Base-by-base conservation (phyloP, 2,329 filamentous ascomycete genomes). In the Neofusicoccum ribis region DNA sequence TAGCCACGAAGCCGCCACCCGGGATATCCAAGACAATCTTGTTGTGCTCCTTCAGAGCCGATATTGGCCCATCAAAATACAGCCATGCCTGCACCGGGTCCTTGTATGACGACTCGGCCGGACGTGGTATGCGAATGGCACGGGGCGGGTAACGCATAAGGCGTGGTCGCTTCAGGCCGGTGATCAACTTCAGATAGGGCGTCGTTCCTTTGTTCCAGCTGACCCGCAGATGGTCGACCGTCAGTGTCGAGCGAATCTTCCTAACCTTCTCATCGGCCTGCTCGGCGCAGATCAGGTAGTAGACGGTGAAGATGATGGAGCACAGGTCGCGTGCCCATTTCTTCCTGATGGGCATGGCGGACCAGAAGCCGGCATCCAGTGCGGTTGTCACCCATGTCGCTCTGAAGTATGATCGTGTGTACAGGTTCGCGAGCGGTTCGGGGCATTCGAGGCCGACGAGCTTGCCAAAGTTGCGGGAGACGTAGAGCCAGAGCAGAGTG, bases 311-410 rank as follows among this genome's bases (percentile, higher is more conserved):
- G 52, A 92, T 82, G 20, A 98, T 83, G 74, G 92, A 93, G 9
- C 91, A 87, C 14, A 97, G 74, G 75, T 98, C 93, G 44, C 93
- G 85, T 47, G 97, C 70, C 87, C 91, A 93, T 72, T 91, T 93
- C 54, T 83, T 83, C 65, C 86, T 87, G 68, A 99, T 93, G 72
- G 88, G 90, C 95, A 99, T 99, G 39, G 95, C 95, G 0, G 93
- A 97, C 95, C 95, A 99, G 78, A 97, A 99, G 1, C 95, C 95
- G 5, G 95, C 95, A 72, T 99, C 95, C 67, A 99, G 80, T 0
- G 93, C 95, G 0, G 95, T 99, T 62, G 95, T 89, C 15, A 98
- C 87, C 95, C 95, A 99, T 74, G 95, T 99, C 64, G 95, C 95
- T 56, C 95, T 89, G 77, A 97, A 99, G 80, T 96, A 99, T 34